Evolutionary conservation across 257 asterid genomes (phyloP).

Genomic region (Pogostemon cablin): DNA sequence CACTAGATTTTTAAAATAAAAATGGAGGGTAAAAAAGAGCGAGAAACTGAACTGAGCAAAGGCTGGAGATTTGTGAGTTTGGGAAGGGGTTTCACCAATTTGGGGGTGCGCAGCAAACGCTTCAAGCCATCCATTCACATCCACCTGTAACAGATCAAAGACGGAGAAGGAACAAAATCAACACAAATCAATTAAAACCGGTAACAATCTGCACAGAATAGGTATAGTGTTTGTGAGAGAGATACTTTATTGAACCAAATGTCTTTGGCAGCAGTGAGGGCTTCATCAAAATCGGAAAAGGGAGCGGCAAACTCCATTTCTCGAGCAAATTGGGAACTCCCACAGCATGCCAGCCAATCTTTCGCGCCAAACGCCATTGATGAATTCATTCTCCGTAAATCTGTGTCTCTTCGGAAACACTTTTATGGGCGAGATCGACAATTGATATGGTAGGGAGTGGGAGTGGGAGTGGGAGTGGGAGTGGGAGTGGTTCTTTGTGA

Average conservation of each 20-base stretch:
- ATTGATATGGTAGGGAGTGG: neutral
- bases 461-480: no score
- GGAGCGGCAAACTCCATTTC: slow-evolving; percentile 75
- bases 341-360: slow-evolving; percentile 86
- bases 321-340: slow-evolving; percentile 79
- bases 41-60: slow-evolving; percentile 63
- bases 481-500: no score
- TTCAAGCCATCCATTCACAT: slow-evolving; percentile 94
- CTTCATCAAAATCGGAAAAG: slow-evolving; percentile 53
- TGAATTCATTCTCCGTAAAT: slow-evolving; percentile 7
- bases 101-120: slow-evolving; percentile 94
- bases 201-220: neutral
- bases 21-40: neutral
- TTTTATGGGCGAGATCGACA: neutral
- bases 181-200: neutral
- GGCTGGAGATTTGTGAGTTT: slow-evolving; percentile 53
- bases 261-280: slow-evolving; percentile 69
- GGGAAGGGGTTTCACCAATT: slow-evolving; percentile 66
- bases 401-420: neutral
- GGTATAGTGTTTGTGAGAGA: neutral
- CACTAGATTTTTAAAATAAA: neutral
- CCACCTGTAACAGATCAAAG: slow-evolving; percentile 53
- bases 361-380: slow-evolving; percentile 50
- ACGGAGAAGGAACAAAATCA: neutral
- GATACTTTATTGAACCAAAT: slow-evolving; percentile 85